Evolutionary conservation across 75 land plant genomes (phyloP).

Genomic region (Isoetes taiwanensis): DNA sequence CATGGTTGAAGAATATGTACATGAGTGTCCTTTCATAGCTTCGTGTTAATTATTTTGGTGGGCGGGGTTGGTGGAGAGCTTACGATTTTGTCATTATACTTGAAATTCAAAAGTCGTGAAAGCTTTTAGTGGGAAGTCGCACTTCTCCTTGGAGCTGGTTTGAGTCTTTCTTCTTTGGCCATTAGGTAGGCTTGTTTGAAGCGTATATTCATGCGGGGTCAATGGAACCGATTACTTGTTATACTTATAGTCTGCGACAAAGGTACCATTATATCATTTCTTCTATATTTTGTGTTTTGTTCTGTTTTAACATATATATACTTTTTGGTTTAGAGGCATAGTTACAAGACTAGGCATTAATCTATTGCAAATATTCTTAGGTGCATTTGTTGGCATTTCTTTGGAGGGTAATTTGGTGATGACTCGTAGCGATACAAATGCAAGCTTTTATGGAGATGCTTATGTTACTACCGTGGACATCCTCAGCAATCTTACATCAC

Average conservation of each 20-base stretch:
- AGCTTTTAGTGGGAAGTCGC: constrained; percentile 66
- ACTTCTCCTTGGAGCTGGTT: constrained; percentile 87
- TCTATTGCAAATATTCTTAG: too few species aligned
- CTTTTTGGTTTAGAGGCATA: too few species aligned
- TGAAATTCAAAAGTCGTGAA: constrained; percentile 61
- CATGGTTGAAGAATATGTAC: too few species aligned
- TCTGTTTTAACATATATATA: too few species aligned
- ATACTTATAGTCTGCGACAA: constrained; percentile 93
- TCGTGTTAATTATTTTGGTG: too few species aligned
- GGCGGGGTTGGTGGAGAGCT: constrained; percentile 91
- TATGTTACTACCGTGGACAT: constrained; percentile 61
- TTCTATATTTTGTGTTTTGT: too few species aligned
- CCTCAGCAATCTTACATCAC: constrained; percentile 53
- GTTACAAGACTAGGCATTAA: too few species aligned
- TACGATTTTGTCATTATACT: constrained; percentile 87
- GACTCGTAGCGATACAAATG: constrained; percentile 43
- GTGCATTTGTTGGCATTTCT: constrained; percentile 78
- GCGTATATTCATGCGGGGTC: constrained; percentile 87
- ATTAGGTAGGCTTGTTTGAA: constrained; percentile 66
- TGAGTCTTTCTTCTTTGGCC: constrained; percentile 81
- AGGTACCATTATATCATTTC: too few species aligned
- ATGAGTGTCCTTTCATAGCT: too few species aligned
- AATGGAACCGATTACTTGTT: constrained; percentile 83
- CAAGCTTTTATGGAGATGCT: constrained; percentile 74
- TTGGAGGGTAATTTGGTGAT: constrained; percentile 62